Percentiles rank a stretch among this genome's conserved stretches.
phyloP scores from a whole-genome alignment of 2,329 filamentous ascomycete species.

The Neonectria punicea region DNA sequence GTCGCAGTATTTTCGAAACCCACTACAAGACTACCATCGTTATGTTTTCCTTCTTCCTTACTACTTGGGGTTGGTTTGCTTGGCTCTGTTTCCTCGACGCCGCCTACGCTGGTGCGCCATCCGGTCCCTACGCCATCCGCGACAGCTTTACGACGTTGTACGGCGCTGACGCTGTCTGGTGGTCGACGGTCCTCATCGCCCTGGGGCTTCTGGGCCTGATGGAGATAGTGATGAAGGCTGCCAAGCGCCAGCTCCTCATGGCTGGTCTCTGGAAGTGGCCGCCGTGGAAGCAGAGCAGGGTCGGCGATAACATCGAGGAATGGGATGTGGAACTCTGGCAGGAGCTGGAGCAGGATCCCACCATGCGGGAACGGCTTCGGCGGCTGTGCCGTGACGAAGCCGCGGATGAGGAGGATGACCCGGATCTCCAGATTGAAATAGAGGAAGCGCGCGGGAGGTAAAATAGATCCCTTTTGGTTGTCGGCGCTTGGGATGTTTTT shows the following conservation, averaged over 20 bases:
- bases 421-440: constrained; percentile 33
- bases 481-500: constrained; percentile 21
- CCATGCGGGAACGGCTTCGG: constrained; percentile 54
- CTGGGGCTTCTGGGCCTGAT: constrained; percentile 69
- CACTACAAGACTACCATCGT: constrained; percentile 78
- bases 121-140: constrained; percentile 72
- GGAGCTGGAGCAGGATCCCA: constrained; percentile 65
- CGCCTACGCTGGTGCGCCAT: constrained; percentile 64
- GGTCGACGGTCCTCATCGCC: constrained; percentile 74
- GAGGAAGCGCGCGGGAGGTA: constrained; percentile 30
- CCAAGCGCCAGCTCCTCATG: constrained; percentile 58
- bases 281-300: constrained; percentile 51
- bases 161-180: constrained; percentile 78
- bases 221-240: constrained; percentile 69
- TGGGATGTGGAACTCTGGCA: constrained; percentile 68
- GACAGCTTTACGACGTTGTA: constrained; percentile 73
- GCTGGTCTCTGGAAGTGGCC: constrained; percentile 60
- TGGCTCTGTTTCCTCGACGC: constrained; percentile 80
- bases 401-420: constrained; percentile 38
- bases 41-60: constrained; percentile 66
- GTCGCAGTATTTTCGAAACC: constrained; percentile 73
- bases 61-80: constrained; percentile 72
- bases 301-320: constrained; percentile 56
- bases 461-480: background rate
- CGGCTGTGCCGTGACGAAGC: constrained; percentile 52